These are phyloP conservation scores for Ettlia oleoabundans DNA, from an alignment of 139 green algal species.

Conservation along the genomic window DNA sequence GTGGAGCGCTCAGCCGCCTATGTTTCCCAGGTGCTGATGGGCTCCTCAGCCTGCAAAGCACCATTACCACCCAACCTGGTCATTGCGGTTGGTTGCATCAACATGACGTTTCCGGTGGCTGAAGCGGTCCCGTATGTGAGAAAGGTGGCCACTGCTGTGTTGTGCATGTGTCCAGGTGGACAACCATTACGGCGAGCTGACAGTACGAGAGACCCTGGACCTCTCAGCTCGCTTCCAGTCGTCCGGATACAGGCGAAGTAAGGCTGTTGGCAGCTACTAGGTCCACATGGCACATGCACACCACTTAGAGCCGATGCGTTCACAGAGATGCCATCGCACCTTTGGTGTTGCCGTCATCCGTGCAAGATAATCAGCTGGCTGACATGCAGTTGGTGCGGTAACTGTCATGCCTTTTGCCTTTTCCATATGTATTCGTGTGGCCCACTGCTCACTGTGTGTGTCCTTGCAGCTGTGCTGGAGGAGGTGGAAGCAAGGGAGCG, in stretches of 20 bases:
- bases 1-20: conserved; percentile 54
- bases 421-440: too few species aligned
- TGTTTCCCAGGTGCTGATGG: conserved; percentile 53
- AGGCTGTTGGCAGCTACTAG: too few species aligned
- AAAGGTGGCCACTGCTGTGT: neutral
- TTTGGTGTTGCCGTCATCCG: too few species aligned
- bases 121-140: too few species aligned
- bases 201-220: conserved; percentile 61
- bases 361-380: too few species aligned
- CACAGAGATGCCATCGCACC: too few species aligned
- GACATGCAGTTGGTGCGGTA: too few species aligned
- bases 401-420: too few species aligned
- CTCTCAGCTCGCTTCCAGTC: conserved; percentile 51
- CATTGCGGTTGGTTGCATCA: too few species aligned
- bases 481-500: conserved; percentile 41
- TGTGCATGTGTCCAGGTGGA: conserved; percentile 1
- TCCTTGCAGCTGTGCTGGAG: conserved; percentile 16
- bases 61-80: neutral
- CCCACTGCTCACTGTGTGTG: too few species aligned
- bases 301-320: too few species aligned
- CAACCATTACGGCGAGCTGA: conserved; percentile 54
- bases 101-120: neutral
- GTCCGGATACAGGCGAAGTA: conserved; percentile 17
- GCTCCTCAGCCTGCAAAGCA: neutral
- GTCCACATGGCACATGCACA: too few species aligned